Evolutionary conservation across 441 rosid genomes (phyloP).

Genomic region (Caryocar brasiliense): DNA sequence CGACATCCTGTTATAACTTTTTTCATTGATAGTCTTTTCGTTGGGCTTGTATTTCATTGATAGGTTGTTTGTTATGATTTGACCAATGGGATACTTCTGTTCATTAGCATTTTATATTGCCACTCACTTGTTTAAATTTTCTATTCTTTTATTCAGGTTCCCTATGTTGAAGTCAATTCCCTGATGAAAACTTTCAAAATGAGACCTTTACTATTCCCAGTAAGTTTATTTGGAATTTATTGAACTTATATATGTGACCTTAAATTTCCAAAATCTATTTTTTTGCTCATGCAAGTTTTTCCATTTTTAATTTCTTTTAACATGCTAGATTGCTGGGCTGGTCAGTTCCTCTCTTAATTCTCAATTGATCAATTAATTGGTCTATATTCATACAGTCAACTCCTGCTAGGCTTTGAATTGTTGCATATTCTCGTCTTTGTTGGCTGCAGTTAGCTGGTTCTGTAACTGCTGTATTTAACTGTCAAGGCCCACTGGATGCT

Average conservation of each 20-base stretch:
- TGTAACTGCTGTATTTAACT: constrained; percentile 94
- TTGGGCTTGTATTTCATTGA: no score
- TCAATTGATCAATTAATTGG: background rate
- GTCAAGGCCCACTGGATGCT: constrained; percentile 98
- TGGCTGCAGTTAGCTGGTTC: constrained; percentile 89
- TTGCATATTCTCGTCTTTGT: background rate
- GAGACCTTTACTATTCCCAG: constrained; percentile 86
- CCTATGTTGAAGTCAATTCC: constrained; percentile 82
- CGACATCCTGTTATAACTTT: constrained; percentile 1
- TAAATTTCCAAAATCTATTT: no score
- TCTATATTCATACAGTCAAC: no score
- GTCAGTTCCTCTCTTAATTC: background rate
- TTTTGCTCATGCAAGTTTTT: no score
- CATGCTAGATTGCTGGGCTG: no score
- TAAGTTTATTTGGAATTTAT: constrained; percentile 24
- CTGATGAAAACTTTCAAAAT: constrained; percentile 94
- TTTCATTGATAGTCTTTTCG: no score
- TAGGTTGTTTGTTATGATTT: no score
- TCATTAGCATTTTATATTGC: no score
- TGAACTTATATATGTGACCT: no score
- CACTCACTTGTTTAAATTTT: no score
- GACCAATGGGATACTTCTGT: no score
- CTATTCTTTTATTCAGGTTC: constrained; percentile 52
- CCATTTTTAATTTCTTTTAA: background rate
- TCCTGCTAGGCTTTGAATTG: background rate